Percentiles rank a stretch among this genome's conserved stretches.
Evolutionary conservation across 345 rosid species (phyloP).

Genomic region (Triadica sebifera): DNA sequence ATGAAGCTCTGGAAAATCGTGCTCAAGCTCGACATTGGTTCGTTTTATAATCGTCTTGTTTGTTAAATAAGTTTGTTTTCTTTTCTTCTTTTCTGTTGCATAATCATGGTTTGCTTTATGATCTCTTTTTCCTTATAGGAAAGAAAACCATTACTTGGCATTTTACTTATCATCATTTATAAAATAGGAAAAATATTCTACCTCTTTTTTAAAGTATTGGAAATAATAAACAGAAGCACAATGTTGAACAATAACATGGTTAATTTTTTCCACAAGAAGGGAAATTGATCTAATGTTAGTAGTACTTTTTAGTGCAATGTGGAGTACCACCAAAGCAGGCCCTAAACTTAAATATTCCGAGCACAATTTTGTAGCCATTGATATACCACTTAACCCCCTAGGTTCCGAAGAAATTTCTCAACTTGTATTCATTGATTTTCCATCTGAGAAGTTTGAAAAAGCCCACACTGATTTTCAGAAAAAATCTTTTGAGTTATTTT

Average conservation of each 20-base stretch:
- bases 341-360: not conserved
- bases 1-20: slow-evolving; percentile 86
- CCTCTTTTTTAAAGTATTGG: not conserved
- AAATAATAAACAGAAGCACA: not conserved
- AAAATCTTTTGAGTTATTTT: not conserved
- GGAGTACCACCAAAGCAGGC: not conserved
- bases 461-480: not conserved
- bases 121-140: not conserved
- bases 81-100: not conserved
- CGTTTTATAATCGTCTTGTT: slow-evolving; percentile 24
- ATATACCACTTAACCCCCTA: not conserved
- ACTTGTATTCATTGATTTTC: not conserved
- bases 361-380: not conserved
- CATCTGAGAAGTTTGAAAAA: not conserved
- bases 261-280: not conserved
- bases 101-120: not conserved
- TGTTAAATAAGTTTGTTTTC: not conserved
- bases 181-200: not conserved
- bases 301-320: not conserved
- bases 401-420: not conserved
- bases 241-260: not conserved
- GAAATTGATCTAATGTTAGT: too few species aligned
- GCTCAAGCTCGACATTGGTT: slow-evolving; percentile 88
- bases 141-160: not conserved
- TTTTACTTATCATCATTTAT: not conserved